Base-by-base conservation (phyloP, 192 early-diverging fungal genomes). In the Irineochytrium annulatum region DNA sequence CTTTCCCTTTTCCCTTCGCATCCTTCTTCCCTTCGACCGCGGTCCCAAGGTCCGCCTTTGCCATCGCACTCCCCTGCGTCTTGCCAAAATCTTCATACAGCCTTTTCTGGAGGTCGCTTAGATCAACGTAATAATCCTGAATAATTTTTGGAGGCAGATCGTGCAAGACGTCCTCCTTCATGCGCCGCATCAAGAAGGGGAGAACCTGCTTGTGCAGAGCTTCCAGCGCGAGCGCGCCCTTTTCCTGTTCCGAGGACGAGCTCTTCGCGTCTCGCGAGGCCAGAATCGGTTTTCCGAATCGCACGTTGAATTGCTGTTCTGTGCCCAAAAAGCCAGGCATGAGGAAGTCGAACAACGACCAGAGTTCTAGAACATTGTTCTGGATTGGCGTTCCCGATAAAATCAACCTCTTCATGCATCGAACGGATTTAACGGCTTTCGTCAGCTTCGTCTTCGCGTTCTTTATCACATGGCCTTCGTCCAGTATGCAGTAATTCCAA, bases 71-170 rank as follows among this genome's bases (percentile, higher is more conserved):
- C 3, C 22, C 22, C 34, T 77, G 70, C 17, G 87, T 87, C 60
- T 87, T 83, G 0, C 89, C 81, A 78, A 97, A 96, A 67, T 94
- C 91, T 54, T 97, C 91, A 69, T 99, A 99, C 27, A 99, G 72
- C 61, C 83, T 75, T 63, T 86, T 87, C 69, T 97, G 97, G 39
- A 97, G 45, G 32, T 92, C 90, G 53, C 86, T 87, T 16, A 97
- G 75, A 62, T 97, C 97, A 65, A 95, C 96, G 72, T 99, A 95
- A 71, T 97, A 94, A 71, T 97, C 95, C 82, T 97, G 95, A 63
- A 97, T 97, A 59, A 99, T 99, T 78, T 99, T 99, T 37, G 97
- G 95, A 52, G 97, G 97, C 60, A 99, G 72, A 65, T 97, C 95
- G 59, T 91, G 77, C 55, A 97, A 70, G 11, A 99, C 97, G 66